Evolutionary conservation across 129 eudicot species (phyloP), one percentile per base, ranked within the genome.

Genomic region (Flaveria bidentis): DNA sequence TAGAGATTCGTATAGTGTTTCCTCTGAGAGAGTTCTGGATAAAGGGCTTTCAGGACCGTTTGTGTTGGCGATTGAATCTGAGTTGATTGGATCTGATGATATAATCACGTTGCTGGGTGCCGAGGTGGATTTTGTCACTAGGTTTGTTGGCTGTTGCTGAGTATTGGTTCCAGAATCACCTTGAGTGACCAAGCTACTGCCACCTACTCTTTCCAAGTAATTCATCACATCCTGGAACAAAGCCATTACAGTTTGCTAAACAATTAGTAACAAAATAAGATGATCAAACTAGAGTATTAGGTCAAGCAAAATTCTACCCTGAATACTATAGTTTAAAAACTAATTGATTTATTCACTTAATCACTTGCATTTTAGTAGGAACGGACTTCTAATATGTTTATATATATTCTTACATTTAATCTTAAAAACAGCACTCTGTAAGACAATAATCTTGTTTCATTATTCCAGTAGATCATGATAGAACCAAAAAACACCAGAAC

Each of bases 11-110:
- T 85, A 82, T 55, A 91, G 90, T 57, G 89, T 91, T 56, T 93
- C 98, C 65, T 93, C 97, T 2, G 97, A 90, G 33, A 85, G 87
- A 20, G 91, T 82, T 81, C 98, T 84, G 1, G 97, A 84, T 67
- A 93, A 79, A 46, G 97, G 88, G 60, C 85, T 84, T 68, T 87
- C 98, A 8, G 86, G 82, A 4, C 85, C 86, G 63, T 80, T 90
- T 61, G 81, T 77, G 58, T 67, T 70, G 56, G 77, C 81, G 67
- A 74, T 17, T 22, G 85, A 78, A 75, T 90, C 97, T 47, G 96
- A 64, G 74, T 46, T 81, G 28, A 85, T 61, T 45, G 76, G 74
- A 47, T 90, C 98, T 11, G 83, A 60, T 14, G 81, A 58, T 41
- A 82, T 82, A 14, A 84, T 46, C n/a, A 85, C 76, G 74, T 81